Percentiles rank a stretch among this genome's conserved stretches.
These are phyloP conservation scores for Fusarium phyllophilum DNA, from an alignment of 2,329 filamentous ascomycete genomes.

Conservation along the genomic window DNA sequence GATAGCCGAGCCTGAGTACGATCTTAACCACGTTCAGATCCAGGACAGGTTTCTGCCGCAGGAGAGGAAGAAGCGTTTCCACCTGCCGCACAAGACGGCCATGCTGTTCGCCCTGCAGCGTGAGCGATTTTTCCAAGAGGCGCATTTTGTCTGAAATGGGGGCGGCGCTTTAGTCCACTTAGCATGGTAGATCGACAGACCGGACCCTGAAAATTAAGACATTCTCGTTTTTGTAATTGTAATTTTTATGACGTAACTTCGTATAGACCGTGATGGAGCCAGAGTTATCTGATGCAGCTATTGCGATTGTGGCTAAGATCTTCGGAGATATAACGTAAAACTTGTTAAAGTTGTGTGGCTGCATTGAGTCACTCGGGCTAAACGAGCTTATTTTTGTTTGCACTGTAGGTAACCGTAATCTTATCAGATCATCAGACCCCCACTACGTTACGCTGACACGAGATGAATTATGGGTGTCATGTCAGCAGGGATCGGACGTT, in stretches of 20 bases:
- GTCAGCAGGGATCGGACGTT: constrained; percentile 7
- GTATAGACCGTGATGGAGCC: neutral
- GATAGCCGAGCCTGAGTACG: constrained; percentile 40
- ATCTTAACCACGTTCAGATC: constrained; percentile 38
- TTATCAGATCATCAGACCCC: constrained; percentile 22
- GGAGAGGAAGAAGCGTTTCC: constrained; percentile 45
- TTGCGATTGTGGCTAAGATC: neutral
- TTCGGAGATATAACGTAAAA: constrained; percentile 8
- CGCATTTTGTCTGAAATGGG: constrained; percentile 28
- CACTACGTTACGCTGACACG: neutral
- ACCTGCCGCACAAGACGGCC: constrained; percentile 44
- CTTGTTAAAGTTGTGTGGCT: neutral
- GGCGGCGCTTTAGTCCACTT: neutral
- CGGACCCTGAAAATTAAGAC: neutral
- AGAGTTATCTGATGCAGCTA: neutral
- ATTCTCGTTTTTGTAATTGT: neutral
- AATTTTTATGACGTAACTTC: constrained; percentile 8
- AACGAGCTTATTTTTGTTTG: neutral
- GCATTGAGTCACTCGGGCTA: neutral
- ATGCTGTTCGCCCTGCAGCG: constrained; percentile 43
- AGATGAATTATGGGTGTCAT: constrained; percentile 7
- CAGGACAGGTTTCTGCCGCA: constrained; percentile 41
- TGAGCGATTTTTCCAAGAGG: constrained; percentile 45
- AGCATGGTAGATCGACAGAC: neutral
- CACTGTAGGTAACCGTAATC: constrained; percentile 9